Conservation (phyloP, 23 red algal genomes). For the Chondrus crispus region DNA sequence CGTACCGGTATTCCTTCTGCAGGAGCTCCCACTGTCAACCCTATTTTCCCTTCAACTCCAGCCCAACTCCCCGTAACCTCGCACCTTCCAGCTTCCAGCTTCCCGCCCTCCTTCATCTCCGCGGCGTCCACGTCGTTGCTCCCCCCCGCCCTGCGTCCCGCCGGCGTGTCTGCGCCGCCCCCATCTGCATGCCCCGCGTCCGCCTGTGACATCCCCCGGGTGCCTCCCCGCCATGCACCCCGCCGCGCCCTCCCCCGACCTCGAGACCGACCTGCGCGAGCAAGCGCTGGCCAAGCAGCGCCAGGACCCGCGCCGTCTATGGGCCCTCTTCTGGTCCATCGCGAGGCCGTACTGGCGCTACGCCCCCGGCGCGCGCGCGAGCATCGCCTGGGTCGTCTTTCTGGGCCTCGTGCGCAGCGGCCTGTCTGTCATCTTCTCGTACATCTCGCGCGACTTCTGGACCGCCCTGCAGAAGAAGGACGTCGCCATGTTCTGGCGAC, state of each 20-base stretch:
- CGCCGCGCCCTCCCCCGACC: neutral
- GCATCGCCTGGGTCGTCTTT: slow-evolving; percentile 70
- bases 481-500: slow-evolving; percentile 58
- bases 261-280: neutral
- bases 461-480: slow-evolving; percentile 87
- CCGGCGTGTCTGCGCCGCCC: neutral
- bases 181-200: too few species aligned
- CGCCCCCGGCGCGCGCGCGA: slow-evolving; percentile 41
- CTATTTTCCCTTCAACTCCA: too few species aligned
- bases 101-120: neutral
- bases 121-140: neutral
- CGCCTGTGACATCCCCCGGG: too few species aligned
- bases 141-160: neutral
- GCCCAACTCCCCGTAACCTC: too few species aligned
- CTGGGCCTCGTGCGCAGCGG: slow-evolving; percentile 72
- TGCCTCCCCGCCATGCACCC: neutral
- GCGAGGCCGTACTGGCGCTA: slow-evolving; percentile 83
- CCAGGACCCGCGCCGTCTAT: slow-evolving; percentile 64
- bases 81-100: neutral
- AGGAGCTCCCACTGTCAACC: too few species aligned
- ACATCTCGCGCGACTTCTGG: slow-evolving; percentile 95
- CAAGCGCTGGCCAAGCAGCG: slow-evolving; percentile 40
- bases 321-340: slow-evolving; percentile 77
- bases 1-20: too few species aligned
- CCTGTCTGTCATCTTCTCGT: slow-evolving; percentile 88